Evolutionary conservation across 176 grass and related monocot genomes (phyloP).

Genomic region (Pharus latifolius): DNA sequence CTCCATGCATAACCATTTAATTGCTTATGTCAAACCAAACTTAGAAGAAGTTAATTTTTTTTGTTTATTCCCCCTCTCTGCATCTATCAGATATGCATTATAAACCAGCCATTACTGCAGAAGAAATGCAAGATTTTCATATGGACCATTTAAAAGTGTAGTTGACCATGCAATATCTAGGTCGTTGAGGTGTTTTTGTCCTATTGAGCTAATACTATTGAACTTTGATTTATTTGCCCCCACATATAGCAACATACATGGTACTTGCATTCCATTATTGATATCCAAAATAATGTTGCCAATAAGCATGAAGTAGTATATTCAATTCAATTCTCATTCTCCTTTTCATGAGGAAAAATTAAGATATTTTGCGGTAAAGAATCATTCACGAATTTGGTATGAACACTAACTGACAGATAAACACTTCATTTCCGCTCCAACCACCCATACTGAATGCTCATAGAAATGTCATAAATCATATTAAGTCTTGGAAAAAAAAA

Average conservation of each 20-base stretch:
- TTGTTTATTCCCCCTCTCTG: no score
- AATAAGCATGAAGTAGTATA: slow-evolving; percentile 11
- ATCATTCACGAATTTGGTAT: background rate
- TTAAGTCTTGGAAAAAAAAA: no score
- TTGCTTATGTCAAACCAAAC: no score
- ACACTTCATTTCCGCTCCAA: no score
- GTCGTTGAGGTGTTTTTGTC: slow-evolving; percentile 29
- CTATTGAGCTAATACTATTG: background rate
- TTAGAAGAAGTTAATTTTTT: no score
- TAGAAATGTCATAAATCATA: background rate
- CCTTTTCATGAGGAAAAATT: no score
- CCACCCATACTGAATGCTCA: no score
- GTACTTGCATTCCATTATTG: background rate
- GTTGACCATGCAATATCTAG: slow-evolving; percentile 29
- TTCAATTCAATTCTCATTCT: no score
- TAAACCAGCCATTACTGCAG: no score
- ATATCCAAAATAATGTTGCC: slow-evolving; percentile 5
- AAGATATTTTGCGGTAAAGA: no score
- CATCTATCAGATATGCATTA: no score
- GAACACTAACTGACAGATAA: background rate
- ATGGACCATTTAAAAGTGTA: background rate
- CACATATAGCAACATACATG: slow-evolving; percentile 13
- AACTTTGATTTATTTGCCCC: slow-evolving; percentile 6
- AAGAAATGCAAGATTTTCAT: slow-evolving; percentile 11
- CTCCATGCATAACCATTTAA: no score